Evolutionary conservation across 305 asterid genomes (phyloP).

Genomic region (Stenogyne calaminthoides): DNA sequence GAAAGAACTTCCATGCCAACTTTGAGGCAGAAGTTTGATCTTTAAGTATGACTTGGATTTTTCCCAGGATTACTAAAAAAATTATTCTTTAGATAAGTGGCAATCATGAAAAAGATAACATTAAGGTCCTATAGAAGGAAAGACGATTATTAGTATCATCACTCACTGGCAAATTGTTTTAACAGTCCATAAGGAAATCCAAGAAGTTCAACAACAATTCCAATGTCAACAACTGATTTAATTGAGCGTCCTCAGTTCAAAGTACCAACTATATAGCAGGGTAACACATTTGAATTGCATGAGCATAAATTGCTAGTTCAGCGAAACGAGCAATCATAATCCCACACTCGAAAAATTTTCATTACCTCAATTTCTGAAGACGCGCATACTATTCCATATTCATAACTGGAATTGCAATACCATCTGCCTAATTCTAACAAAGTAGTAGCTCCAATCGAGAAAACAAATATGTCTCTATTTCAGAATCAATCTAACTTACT

Average conservation of each 20-base stretch:
- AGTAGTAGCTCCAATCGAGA: slow-evolving; percentile 7
- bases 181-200: neutral
- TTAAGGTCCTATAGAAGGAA: neutral
- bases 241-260: neutral
- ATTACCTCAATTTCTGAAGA: too few relatives aligned
- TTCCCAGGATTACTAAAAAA: neutral
- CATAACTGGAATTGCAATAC: neutral
- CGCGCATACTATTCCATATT: neutral
- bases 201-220: neutral
- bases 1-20: neutral
- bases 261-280: neutral
- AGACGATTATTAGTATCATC: neutral
- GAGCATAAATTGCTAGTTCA: neutral
- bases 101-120: neutral
- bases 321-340: neutral
- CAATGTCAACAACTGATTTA: neutral
- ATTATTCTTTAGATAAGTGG: neutral
- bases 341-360: neutral
- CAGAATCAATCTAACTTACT: neutral
- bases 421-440: slow-evolving; percentile 4
- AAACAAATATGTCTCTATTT: slow-evolving; percentile 2
- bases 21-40: neutral
- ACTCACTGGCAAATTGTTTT: neutral
- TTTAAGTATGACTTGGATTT: neutral
- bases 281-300: slow-evolving; percentile 8